Base-by-base conservation (phyloP, 495 filamentous ascomycete species). In the Hyphodiscus hymeniophilus region DNA sequence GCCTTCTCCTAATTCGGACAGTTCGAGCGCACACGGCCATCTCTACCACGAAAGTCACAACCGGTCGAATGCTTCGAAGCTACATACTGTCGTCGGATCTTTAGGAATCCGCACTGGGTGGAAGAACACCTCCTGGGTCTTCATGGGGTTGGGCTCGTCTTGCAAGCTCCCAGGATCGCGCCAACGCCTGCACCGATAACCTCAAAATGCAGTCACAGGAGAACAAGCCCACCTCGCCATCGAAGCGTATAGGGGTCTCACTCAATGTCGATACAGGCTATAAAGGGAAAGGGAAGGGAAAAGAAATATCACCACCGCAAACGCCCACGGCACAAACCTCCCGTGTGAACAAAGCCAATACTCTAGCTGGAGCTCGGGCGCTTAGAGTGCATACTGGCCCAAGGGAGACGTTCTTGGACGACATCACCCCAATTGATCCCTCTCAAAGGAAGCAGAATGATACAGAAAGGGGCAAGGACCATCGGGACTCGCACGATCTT, bases 401-500 rank as follows among this genome's bases (percentile, higher is more conserved):
- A 11, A 46, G 52, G 34, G 72, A 79, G 52, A 69, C 73, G 18
- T 76, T 75, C 33, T 57, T 74, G 16, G 73, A 79, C 30, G 66
- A 69, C 44, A 65, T 63, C n/a, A 67, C 66, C 7, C 59, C 63
- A 30, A 54, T 65, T 26, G 72, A 72, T 21, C 62, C 64, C 49
- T 47, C 52, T n/a, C 49, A 60, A 32, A 64, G 65, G 43, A 69
- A 66, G 44, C 51, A 57, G 21, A 54, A 48, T 51, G 60, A 60
- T 42, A 62, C 45, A 20, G 55, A 54, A 26, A 49, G 66, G 54
- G 68, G 34, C 3, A 17, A 18, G 20, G 28, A 34, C 17, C 4
- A 7, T 45, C 77, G 82, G 40, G 88, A 95, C 61, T 91, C 89
- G 21, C 89, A 95, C 68, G 89, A 95, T 63, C 70, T 95, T 41